A percentile compares a stretch with the other conserved stretches of the same genome.
Evolutionary conservation across 176 grass and related monocot species (phyloP).

Genomic region (Oryza punctata): DNA sequence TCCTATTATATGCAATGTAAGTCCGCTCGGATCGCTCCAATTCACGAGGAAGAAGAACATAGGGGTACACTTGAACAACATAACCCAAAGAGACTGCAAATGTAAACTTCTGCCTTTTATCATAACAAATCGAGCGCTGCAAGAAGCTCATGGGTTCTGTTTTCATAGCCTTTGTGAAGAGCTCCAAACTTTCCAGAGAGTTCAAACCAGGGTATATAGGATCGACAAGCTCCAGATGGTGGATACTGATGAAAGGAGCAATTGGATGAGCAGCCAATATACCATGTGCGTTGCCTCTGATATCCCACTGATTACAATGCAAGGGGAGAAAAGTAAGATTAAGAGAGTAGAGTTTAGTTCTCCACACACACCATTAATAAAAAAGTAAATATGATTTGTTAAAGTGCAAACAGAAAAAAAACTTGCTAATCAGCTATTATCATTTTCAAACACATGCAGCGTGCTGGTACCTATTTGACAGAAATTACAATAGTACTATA

Average conservation of each 20-base stretch:
- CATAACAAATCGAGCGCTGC: constrained; percentile 85
- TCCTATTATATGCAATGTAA: constrained; percentile 78
- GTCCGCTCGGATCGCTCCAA: constrained; percentile 81
- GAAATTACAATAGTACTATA: constrained; percentile 20
- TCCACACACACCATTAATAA: neutral
- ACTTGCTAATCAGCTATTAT: constrained; percentile 11
- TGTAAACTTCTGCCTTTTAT: constrained; percentile 63
- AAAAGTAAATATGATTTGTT: constrained; percentile 2
- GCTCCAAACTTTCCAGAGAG: constrained; percentile 81
- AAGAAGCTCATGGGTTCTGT: constrained; percentile 78
- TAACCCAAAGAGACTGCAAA: constrained; percentile 83
- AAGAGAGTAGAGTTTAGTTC: neutral
- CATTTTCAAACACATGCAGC: neutral
- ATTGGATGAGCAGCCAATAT: constrained; percentile 92
- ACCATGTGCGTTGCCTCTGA: constrained; percentile 83
- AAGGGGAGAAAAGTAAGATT: constrained; percentile 19
- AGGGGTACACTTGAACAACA: constrained; percentile 90
- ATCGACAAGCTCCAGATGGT: constrained; percentile 87
- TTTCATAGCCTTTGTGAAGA: constrained; percentile 94
- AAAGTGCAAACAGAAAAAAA: constrained; percentile 15
- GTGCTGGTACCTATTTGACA: neutral
- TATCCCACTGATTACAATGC: constrained; percentile 80
- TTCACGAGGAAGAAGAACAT: constrained; percentile 73
- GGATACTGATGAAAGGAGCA: constrained; percentile 87
- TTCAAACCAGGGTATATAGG: constrained; percentile 81